Base-by-base conservation (phyloP, 2,329 filamentous ascomycete species). In the Colletotrichum sp. region DNA sequence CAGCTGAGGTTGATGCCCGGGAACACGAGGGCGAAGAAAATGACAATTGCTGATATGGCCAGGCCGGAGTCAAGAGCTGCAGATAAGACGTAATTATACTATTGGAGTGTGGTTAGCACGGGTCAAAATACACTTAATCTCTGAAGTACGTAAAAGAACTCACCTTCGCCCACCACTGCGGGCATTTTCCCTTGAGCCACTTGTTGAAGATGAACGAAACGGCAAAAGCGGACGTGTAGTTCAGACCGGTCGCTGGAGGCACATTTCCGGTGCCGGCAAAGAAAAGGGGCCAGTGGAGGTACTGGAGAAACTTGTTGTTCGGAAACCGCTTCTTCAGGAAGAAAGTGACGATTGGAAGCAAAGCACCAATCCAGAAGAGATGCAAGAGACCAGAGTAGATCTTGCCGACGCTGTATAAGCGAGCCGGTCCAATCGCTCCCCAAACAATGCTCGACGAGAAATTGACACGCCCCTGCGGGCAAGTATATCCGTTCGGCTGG, bases 391-490 rank as follows among this genome's bases (percentile, higher is more conserved):
- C 79, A 4, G 84, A 85, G 78, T 89, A 89, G 56, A 89, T 87
- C 64, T 83, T 81, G 7, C 87, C 88, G 16, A 81, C 81, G 7
- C 84, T 86, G 80, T 88, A 89, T 3, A 89, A 82, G 16, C 88
- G 83, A 2, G 82, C 81, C 0, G 89, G 89, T 2, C 89, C 89
- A 18, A 90, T 85, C n/a, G 86, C 84, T 59, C 86, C 89, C 88
- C 88, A 90, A 71, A 89, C 85, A 16, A 89, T 82, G 1, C 85
- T 87, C 2, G 86, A 85, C 4, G 85, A 88, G 77, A 86, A 88
- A 6, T 87, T 84, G n/a, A 86, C 86, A n/a, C 86, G 84, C 9
- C 86, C 87, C 74, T 85, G 83, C 16, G 87, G 87, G 77, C 89
- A 90, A 24, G 84, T 85, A 79, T 89, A 90, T 7, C 86, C 84